A percentile compares a stretch with the other conserved stretches of the same genome.
Conservation (phyloP, 2,329 filamentous ascomycete species). For the Capronia coronata region DNA sequence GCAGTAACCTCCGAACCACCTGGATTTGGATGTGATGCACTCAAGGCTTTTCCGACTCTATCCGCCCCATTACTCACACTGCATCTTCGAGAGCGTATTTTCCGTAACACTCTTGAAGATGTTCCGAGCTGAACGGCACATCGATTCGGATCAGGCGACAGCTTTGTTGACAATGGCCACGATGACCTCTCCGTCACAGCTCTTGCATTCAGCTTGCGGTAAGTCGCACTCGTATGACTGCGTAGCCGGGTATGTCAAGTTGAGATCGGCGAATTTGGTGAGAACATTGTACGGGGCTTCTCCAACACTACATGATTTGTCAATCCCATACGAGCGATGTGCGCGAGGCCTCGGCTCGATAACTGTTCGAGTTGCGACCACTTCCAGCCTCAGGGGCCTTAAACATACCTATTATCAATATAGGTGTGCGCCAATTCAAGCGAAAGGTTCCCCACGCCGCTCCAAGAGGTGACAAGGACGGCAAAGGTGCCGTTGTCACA, state of each 20-base stretch:
- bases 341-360: too few species aligned
- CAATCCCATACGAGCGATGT: too few species aligned
- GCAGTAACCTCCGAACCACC: background rate
- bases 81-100: too few species aligned
- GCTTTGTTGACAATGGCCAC: conserved; percentile 17
- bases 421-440: conserved; percentile 22
- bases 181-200: conserved; percentile 16
- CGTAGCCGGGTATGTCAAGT: conserved; percentile 18
- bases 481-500: conserved; percentile 22
- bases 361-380: too few species aligned
- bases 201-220: conserved; percentile 17
- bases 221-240: conserved; percentile 23
- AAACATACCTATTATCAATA: conserved; percentile 23
- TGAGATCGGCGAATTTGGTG: conserved; percentile 22
- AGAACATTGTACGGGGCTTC: conserved; percentile 24
- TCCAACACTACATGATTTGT: conserved; percentile 10
- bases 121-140: background rate
- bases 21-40: background rate
- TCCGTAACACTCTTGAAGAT: background rate
- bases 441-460: conserved; percentile 21
- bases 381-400: too few species aligned
- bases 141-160: conserved; percentile 15
- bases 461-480: conserved; percentile 20
- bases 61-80: too few species aligned
- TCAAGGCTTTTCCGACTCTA: too few species aligned